Conservation (phyloP, 441 rosid species). For the Croton setiger region DNA sequence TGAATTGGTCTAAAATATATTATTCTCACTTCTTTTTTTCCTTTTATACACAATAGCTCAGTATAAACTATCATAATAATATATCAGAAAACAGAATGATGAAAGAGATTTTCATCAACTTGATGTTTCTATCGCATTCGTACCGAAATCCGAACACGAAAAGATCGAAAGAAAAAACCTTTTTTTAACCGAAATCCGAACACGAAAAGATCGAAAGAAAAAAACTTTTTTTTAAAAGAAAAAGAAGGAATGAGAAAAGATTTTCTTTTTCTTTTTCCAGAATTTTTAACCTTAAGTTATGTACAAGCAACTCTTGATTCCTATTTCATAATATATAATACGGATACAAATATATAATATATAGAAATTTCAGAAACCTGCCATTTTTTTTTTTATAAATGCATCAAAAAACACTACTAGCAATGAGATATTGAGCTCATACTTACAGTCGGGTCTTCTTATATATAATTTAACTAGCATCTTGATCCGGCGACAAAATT, state of each 20-base stretch:
- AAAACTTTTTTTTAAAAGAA: not conserved
- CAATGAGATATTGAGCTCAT: conserved; percentile 20
- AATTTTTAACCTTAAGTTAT: conserved; percentile 23
- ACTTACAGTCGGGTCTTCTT: conserved; percentile 10
- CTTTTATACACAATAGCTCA: not conserved
- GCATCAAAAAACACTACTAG: not conserved
- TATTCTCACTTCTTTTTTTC: not conserved
- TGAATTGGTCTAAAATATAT: not conserved
- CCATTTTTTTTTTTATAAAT: conserved; percentile 8
- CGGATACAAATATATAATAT: conserved; percentile 19
- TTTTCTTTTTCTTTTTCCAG: too few species aligned
- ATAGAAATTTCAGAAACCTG: conserved; percentile 8
- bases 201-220: conserved; percentile 1
- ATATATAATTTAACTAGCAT: conserved; percentile 36
- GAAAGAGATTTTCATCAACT: too few species aligned
- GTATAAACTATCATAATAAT: too few species aligned
- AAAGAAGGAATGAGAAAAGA: not conserved
- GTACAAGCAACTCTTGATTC: conserved; percentile 31
- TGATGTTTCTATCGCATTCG: too few species aligned
- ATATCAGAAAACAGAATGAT: too few species aligned
- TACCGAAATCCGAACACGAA: conserved; percentile 14
- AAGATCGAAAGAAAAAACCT: not conserved
- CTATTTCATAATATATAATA: conserved; percentile 19
- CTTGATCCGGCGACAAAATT: conserved; percentile 50
- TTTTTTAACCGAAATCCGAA: conserved; percentile 6